Evolutionary conservation across 345 rosid genomes (phyloP), one percentile per base, ranked within the genome.

Genomic region (Passiflora organensis): DNA sequence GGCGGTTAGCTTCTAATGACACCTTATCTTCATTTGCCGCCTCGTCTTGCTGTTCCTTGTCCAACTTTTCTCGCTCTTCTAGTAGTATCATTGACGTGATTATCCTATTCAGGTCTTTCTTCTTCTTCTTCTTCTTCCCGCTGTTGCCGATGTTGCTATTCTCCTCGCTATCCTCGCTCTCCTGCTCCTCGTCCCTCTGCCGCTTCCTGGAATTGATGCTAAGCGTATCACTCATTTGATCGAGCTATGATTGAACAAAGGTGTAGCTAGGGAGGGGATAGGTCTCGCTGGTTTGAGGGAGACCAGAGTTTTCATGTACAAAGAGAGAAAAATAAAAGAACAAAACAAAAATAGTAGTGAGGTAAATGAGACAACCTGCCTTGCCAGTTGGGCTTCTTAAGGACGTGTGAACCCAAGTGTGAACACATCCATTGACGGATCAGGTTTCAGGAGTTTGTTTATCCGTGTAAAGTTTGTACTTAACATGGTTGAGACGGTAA

Each of bases 41-140:
- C 34, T 36, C 59, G 65, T 57, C 56, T 0, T 71, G 70, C 51
- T 76, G 79, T n/a, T 78, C 74, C 1, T 37, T 59, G 24, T 76
- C 82, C 1, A 63, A 66, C 66, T 72, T 79, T 32, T 80, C 95
- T 55, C 83, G 82, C 45, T 82, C 87, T 34, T 85, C 85, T 43
- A 82, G n/a, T 25, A 75, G 38, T 49, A 68, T 36, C 60, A 71
- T 39, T 0, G 76, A 66, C 5, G 73, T 71, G 45, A 71, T 50
- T 18, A 64, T 58, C 8, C 72, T 64, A 53, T 58, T 67, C 46
- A 71, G 48, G 34, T 53, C 53, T 34, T 58, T 67, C 54, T 21
- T 70, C 67, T 53, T 56, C 38, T 41, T 48, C 10, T 34, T n/a
- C 24, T 2, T 18, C 21, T 51, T 43, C 47, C 39, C 50, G 37